phyloP scores from a whole-genome alignment of 495 filamentous ascomycete genomes.

The Lophiostoma macrostomum region DNA sequence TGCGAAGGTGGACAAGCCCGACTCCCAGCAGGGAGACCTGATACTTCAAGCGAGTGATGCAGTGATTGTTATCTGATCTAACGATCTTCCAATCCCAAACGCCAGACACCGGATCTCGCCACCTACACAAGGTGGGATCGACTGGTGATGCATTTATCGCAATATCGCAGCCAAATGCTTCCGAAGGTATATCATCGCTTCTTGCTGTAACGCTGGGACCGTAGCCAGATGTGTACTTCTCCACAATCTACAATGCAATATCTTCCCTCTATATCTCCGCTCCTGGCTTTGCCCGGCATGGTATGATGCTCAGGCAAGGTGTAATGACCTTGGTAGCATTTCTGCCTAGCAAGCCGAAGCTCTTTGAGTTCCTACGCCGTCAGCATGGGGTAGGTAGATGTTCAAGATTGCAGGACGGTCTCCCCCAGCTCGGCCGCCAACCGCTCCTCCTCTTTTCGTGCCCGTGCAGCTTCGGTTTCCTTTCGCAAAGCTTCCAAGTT shows the following conservation, averaged over 20 bases:
- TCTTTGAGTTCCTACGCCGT: background rate
- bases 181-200: background rate
- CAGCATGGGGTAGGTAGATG: background rate
- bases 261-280: no score
- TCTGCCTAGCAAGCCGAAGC: no score
- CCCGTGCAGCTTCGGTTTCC: slow-evolving; percentile 53
- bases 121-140: slow-evolving; percentile 6
- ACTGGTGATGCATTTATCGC: slow-evolving; percentile 11
- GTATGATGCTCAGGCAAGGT: no score
- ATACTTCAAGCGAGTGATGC: no score
- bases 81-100: no score
- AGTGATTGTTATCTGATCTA: no score
- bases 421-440: slow-evolving; percentile 20
- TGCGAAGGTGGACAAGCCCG: no score
- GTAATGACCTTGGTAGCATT: no score
- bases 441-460: slow-evolving; percentile 61
- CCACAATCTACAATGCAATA: no score
- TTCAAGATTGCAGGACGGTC: background rate
- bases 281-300: no score
- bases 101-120: slow-evolving; percentile 21
- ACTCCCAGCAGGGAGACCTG: no score
- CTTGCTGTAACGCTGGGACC: background rate
- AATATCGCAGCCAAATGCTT: background rate
- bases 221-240: no score
- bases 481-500: slow-evolving; percentile 67